phyloP scores from a whole-genome alignment of 805 yeast genomes.

The Wickerhamiella bombiphila region DNA sequence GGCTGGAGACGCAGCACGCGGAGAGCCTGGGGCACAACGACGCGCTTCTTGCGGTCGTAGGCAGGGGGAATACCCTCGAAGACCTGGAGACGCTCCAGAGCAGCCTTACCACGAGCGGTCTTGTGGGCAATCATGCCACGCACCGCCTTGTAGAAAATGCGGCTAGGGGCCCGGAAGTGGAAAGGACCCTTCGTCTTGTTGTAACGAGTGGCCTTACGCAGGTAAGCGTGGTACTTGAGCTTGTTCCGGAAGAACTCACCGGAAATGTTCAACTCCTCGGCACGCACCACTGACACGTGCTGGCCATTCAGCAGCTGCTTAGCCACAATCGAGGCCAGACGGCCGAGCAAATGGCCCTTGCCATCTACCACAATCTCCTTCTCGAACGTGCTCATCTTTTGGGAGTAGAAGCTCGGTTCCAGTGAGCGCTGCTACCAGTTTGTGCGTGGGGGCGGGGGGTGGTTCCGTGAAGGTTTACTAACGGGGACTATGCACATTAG shows the following conservation, averaged over 20 bases:
- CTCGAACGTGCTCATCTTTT: conserved; percentile 82
- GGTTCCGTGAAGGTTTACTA: too few relatives aligned
- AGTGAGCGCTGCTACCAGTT: too few relatives aligned
- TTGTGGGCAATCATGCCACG: conserved; percentile 99
- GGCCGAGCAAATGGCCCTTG: conserved; percentile 99
- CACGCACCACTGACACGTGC: conserved; percentile 93
- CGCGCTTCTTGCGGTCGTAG: conserved; percentile 99
- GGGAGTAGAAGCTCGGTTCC: too few relatives aligned
- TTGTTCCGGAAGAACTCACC: conserved; percentile 99
- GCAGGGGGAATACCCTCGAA: conserved; percentile 99
- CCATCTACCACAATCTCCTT: conserved; percentile 75
- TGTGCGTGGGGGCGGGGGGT: too few relatives aligned
- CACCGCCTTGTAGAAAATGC: conserved; percentile 98
- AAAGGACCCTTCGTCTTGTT: conserved; percentile 99
- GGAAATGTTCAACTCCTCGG: conserved; percentile 93
- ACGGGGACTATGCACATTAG: too few relatives aligned
- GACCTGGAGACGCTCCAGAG: conserved; percentile 97
- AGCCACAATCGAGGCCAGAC: conserved; percentile 97
- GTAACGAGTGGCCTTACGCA: conserved; percentile 98
- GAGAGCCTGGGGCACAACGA: conserved; percentile 98
- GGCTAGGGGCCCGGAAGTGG: conserved; percentile 99
- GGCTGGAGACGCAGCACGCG: conserved; percentile 98
- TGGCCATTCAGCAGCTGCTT: conserved; percentile 98
- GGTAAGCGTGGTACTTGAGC: conserved; percentile 99
- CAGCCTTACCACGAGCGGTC: conserved; percentile 99